Conservation (phyloP, 148 eudicot species). For the Agrostemma githago region DNA sequence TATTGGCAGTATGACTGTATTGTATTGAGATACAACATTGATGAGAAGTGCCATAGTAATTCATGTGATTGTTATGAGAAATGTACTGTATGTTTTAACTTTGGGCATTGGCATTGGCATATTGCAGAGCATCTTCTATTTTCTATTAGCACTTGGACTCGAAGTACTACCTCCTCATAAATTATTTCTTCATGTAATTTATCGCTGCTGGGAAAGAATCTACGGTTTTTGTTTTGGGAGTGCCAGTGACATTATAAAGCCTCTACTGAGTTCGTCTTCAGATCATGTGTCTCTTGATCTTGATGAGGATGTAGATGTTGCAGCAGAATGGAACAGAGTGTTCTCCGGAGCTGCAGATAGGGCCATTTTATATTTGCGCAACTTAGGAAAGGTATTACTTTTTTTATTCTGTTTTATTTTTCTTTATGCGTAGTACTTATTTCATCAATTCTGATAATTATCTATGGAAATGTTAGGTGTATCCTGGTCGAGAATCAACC, state of each 20-base stretch:
- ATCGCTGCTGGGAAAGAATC: constrained; percentile 38
- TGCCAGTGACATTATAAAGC: constrained; percentile 45
- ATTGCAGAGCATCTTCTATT: constrained; percentile 66
- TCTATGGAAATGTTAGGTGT: constrained; percentile 47
- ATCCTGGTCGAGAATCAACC: constrained; percentile 58
- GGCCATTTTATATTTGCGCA: constrained; percentile 72
- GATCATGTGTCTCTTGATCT: constrained; percentile 38
- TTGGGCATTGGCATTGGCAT: background rate
- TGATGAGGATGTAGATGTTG: constrained; percentile 82
- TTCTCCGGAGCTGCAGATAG: constrained; percentile 70
- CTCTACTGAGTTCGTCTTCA: constrained; percentile 56
- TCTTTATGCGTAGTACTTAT: background rate
- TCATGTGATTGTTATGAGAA: background rate
- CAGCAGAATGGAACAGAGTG: constrained; percentile 69
- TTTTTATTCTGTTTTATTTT: background rate
- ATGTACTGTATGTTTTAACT: background rate
- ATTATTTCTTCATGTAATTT: constrained; percentile 25
- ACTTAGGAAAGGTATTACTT: constrained; percentile 72
- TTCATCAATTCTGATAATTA: constrained; percentile 4
- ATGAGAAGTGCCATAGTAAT: background rate
- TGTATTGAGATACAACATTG: background rate
- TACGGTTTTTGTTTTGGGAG: constrained; percentile 24
- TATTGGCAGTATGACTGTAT: background rate
- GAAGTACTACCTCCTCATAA: constrained; percentile 61
- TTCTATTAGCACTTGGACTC: constrained; percentile 69